Conservation (phyloP, 148 eudicot genomes). For the Pharnaceum exiguum region DNA sequence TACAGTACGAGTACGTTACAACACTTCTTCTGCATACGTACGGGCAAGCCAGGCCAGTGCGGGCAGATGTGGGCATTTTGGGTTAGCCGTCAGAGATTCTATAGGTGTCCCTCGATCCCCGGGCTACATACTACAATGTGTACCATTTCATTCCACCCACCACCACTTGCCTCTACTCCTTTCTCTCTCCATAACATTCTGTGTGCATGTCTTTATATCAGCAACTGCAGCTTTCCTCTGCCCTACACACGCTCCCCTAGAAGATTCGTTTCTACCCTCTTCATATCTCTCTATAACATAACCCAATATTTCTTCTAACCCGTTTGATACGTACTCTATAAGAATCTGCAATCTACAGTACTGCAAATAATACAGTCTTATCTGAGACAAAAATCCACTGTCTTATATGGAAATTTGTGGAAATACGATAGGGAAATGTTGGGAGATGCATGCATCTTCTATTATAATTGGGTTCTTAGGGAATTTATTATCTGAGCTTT, state of each 20-base stretch:
- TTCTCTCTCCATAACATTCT: slow-evolving; percentile 13
- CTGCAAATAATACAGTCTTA: no score
- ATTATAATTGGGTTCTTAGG: no score
- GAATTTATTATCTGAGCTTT: no score
- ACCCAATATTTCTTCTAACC: no score
- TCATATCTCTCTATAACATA: slow-evolving; percentile 7
- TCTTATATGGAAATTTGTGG: no score
- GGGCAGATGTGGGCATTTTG: background rate
- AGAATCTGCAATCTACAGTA: no score
- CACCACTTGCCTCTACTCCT: background rate
- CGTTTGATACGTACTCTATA: no score
- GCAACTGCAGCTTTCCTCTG: slow-evolving; percentile 14
- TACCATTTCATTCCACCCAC: slow-evolving; percentile 1
- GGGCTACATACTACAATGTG: background rate
- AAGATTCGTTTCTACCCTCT: slow-evolving; percentile 22
- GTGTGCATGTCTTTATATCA: slow-evolving; percentile 25
- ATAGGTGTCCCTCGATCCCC: slow-evolving; percentile 13
- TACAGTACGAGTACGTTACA: no score
- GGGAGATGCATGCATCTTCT: no score
- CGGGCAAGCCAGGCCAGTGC: background rate
- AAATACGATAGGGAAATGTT: no score
- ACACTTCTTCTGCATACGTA: background rate
- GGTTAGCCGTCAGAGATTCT: slow-evolving; percentile 13
- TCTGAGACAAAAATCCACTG: no score
- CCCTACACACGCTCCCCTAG: slow-evolving; percentile 19